These are phyloP conservation scores for Phytophthora aleatoria DNA, from an alignment of 352 stramenopile genomes.

Conservation along the genomic window DNA sequence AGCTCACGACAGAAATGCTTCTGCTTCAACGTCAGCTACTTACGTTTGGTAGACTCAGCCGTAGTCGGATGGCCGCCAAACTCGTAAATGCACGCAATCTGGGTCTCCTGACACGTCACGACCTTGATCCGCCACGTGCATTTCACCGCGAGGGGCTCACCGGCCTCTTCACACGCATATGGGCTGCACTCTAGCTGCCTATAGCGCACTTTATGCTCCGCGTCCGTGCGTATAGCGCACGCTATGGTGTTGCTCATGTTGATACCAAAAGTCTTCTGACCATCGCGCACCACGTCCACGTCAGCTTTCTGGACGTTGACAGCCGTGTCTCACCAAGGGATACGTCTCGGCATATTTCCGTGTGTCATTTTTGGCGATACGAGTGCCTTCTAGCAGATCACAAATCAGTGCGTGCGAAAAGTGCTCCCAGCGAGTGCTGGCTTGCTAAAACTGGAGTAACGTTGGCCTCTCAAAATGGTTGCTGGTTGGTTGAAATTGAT, in stretches of 20 bases:
- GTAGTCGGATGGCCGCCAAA: neutral
- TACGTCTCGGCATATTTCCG: too few species aligned
- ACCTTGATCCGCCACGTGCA: neutral
- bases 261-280: neutral
- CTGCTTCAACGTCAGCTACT: neutral
- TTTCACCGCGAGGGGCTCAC: neutral
- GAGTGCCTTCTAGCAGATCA: too few species aligned
- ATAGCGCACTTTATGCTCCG: neutral
- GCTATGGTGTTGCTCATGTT: neutral
- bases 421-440: too few species aligned
- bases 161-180: neutral
- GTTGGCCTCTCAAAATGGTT: too few species aligned
- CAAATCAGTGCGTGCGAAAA: neutral
- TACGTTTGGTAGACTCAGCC: neutral
- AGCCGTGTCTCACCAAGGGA: too few species aligned
- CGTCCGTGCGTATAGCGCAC: neutral
- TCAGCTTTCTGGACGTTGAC: too few species aligned
- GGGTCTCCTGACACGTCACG: neutral
- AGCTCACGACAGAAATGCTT: neutral
- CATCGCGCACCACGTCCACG: too few species aligned
- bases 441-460: too few species aligned
- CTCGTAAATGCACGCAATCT: neutral
- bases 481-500: too few species aligned
- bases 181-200: neutral
- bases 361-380: too few species aligned